Evolutionary conservation across 495 filamentous ascomycete species (phyloP).

Genomic region (Podospora bellae-mahoneyi): DNA sequence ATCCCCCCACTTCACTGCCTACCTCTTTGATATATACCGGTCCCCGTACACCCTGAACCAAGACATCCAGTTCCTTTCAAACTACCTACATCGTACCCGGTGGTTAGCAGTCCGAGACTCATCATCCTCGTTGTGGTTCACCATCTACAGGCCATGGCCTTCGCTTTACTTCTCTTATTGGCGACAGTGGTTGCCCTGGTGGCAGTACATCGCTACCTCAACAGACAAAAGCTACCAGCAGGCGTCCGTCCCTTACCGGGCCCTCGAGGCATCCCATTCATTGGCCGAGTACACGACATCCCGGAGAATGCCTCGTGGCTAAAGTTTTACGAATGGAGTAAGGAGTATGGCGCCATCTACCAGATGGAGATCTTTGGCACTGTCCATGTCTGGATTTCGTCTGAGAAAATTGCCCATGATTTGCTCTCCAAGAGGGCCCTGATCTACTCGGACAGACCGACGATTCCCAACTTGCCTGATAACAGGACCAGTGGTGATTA

Average conservation of each 20-base stretch:
- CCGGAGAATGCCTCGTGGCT: slow-evolving; percentile 50
- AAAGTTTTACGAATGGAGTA: slow-evolving; percentile 61
- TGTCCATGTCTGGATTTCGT: slow-evolving; percentile 58
- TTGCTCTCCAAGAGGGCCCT: slow-evolving; percentile 55
- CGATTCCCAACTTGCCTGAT: slow-evolving; percentile 50
- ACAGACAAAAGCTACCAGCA: slow-evolving; percentile 10
- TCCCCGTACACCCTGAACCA: neutral
- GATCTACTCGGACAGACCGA: slow-evolving; percentile 63
- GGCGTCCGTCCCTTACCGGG: slow-evolving; percentile 22
- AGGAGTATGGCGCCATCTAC: slow-evolving; percentile 62
- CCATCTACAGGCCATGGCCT: neutral
- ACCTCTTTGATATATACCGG: neutral
- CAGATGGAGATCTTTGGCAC: slow-evolving; percentile 55
- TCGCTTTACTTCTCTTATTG: slow-evolving; percentile 5
- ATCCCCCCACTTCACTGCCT: neutral
- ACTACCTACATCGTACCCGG: neutral
- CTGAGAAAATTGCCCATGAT: slow-evolving; percentile 54
- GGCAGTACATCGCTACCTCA: slow-evolving; percentile 10
- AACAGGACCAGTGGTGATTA: slow-evolving; percentile 56
- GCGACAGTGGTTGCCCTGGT: slow-evolving; percentile 3
- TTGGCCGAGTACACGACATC: slow-evolving; percentile 59
- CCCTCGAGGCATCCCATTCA: slow-evolving; percentile 41
- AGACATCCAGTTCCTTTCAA: neutral
- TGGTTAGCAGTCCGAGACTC: neutral
- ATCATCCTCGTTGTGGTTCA: neutral